Percentiles rank a stretch among this genome's conserved stretches.
Evolutionary conservation across 495 filamentous ascomycete genomes (phyloP).

Genomic region (Bathelium albidoporum): DNA sequence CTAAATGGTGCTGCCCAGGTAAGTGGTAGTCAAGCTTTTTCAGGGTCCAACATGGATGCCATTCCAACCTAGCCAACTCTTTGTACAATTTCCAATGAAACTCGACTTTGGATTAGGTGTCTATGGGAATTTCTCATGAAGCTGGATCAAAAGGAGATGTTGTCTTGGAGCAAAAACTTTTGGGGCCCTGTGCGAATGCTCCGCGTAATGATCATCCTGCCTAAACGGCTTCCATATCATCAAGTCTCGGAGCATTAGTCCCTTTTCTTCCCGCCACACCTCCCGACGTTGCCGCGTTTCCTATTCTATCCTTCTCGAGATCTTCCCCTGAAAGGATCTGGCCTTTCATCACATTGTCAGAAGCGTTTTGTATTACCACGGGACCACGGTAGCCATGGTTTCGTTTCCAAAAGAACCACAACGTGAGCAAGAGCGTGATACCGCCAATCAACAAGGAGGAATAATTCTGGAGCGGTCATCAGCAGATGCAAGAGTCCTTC

Average conservation of each 20-base stretch:
- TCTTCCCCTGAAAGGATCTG: background rate
- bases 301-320: background rate
- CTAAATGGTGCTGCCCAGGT: no score
- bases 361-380: slow-evolving; percentile 1
- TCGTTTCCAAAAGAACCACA: slow-evolving; percentile 13
- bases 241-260: background rate
- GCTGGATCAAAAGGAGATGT: no score
- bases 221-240: background rate
- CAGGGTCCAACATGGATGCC: no score
- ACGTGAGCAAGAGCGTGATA: slow-evolving; percentile 33
- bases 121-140: no score
- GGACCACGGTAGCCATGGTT: slow-evolving; percentile 12
- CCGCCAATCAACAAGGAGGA: slow-evolving; percentile 55
- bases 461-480: slow-evolving; percentile 38
- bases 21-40: no score
- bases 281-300: no score
- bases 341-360: slow-evolving; percentile 12
- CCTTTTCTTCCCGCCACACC: background rate
- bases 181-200: no score
- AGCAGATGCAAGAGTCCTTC: background rate
- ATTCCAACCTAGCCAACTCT: no score
- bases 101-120: no score
- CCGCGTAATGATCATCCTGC: background rate
- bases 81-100: no score
- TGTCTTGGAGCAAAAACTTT: no score